Conservation (phyloP, 345 rosid species). For the Bruguiera sexangula region DNA sequence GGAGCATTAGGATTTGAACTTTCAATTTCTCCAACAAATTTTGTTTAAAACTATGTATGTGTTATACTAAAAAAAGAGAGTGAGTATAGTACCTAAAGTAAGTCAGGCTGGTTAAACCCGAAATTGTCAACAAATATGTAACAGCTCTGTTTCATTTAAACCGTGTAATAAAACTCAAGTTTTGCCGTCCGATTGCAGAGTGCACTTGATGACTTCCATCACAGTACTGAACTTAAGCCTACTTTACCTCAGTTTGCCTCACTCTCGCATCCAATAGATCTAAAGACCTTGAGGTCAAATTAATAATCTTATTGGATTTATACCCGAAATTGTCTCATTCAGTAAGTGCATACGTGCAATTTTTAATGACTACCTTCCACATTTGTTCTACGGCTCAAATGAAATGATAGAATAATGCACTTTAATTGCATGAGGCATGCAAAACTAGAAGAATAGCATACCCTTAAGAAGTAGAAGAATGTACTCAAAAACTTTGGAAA, state of each 20-base stretch:
- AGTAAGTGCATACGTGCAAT: slow-evolving; percentile 10
- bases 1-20: no score
- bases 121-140: no score
- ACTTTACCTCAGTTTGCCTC: no score
- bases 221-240: slow-evolving; percentile 5
- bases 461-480: slow-evolving; percentile 3
- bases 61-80: no score
- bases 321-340: slow-evolving; percentile 34
- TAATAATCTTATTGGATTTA: slow-evolving; percentile 15
- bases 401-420: not conserved
- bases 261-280: no score
- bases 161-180: no score
- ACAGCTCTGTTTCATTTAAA: no score
- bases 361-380: not conserved
- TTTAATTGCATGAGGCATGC: slow-evolving; percentile 51
- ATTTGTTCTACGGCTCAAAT: not conserved
- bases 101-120: no score
- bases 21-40: no score
- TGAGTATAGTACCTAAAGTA: not conserved
- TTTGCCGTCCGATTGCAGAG: no score
- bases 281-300: slow-evolving; percentile 14
- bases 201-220: not conserved
- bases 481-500: not conserved
- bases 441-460: slow-evolving; percentile 8
- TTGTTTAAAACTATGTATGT: no score